These are phyloP conservation scores for Aechmea fasciata DNA, from an alignment of 176 grass and related monocot genomes.

Conservation along the genomic window DNA sequence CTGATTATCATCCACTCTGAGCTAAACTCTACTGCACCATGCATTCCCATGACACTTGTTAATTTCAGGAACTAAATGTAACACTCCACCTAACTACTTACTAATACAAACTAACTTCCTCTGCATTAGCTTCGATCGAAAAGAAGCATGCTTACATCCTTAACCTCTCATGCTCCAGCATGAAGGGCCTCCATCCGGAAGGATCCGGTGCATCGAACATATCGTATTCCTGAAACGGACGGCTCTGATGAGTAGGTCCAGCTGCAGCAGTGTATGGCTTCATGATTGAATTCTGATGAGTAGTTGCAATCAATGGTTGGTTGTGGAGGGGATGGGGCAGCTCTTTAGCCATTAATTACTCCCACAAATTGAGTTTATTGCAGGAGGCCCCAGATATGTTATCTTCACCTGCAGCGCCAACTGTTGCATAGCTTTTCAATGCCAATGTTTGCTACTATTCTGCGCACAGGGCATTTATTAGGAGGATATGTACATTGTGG, in stretches of 20 bases:
- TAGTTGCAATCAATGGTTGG: slow-evolving; percentile 10
- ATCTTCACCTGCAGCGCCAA: background rate
- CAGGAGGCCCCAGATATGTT: background rate
- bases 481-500: too few species aligned
- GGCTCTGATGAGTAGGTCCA: slow-evolving; percentile 11
- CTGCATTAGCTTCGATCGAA: background rate
- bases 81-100: background rate
- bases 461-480: background rate
- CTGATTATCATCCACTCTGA: background rate
- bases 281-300: slow-evolving; percentile 15
- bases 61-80: background rate
- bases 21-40: background rate
- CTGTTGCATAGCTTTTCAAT: background rate
- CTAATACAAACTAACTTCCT: background rate
- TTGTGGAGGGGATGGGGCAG: background rate
- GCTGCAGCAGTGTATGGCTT: background rate
- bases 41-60: too few species aligned
- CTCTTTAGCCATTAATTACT: background rate
- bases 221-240: background rate
- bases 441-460: background rate
- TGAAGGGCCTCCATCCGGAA: background rate
- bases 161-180: background rate
- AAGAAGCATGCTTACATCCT: background rate
- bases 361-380: background rate
- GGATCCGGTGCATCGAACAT: background rate